Evolutionary conservation across 2,329 filamentous ascomycete species (phyloP).

Genomic region (Alternaria metachromatica): DNA sequence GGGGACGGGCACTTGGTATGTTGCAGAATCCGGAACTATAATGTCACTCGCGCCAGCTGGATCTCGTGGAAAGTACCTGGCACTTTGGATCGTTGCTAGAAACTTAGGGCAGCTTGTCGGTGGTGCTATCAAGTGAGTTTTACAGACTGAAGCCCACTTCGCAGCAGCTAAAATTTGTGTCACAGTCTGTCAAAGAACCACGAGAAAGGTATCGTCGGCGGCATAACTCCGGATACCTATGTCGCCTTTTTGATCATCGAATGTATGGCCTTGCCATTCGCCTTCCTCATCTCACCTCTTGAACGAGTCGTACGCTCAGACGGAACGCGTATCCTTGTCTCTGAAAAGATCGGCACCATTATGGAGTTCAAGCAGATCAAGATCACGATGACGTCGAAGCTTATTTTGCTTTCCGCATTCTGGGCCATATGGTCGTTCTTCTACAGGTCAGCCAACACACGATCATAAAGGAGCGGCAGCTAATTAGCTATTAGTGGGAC

Average conservation of each 20-base stretch:
- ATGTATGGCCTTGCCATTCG: conserved; percentile 55
- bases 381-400: conserved; percentile 45
- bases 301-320: conserved; percentile 56
- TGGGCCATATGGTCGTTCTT: conserved; percentile 59
- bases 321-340: conserved; percentile 52
- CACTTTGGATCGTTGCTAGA: conserved; percentile 57
- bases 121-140: conserved; percentile 50
- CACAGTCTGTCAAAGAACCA: conserved; percentile 35
- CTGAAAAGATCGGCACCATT: conserved; percentile 51
- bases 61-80: conserved; percentile 57
- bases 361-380: conserved; percentile 50
- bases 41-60: conserved; percentile 57
- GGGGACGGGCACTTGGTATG: conserved; percentile 55
- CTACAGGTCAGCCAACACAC: conserved; percentile 36
- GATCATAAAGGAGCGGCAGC: background rate
- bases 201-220: conserved; percentile 38
- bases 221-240: conserved; percentile 55
- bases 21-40: conserved; percentile 57
- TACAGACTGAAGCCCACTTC: background rate
- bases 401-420: conserved; percentile 50
- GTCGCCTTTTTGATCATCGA: conserved; percentile 58
- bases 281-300: conserved; percentile 56
- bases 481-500: conserved; percentile 44
- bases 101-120: conserved; percentile 58
- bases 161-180: background rate